Conservation (phyloP, 768 basidiomycete species). For the Phaeotremella fagi region DNA sequence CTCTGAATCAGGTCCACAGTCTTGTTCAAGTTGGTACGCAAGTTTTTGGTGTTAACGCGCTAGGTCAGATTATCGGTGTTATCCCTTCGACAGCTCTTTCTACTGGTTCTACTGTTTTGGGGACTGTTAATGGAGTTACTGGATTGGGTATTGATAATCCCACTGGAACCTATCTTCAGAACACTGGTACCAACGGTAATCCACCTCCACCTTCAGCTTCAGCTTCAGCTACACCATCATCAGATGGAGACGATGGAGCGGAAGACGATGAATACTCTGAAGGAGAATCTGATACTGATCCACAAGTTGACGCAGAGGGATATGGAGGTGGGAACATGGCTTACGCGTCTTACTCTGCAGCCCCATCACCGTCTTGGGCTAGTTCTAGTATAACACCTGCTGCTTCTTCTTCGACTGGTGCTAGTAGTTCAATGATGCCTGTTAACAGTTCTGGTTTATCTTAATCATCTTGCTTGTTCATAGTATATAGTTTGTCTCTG, state of each 20-base stretch:
- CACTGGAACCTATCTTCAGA: no score
- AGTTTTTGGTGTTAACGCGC: conserved; percentile 15
- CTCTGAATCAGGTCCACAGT: not conserved
- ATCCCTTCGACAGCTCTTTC: conserved; percentile 3
- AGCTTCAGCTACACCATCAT: no score
- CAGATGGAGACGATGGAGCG: not conserved
- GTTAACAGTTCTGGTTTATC: conserved; percentile 11
- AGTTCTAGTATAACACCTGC: no score
- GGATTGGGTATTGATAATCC: no score
- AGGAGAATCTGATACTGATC: not conserved
- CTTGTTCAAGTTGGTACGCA: not conserved
- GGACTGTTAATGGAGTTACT: not conserved
- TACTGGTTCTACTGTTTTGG: not conserved
- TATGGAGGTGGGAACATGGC: no score
- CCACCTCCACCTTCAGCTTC: no score
- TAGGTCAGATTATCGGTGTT: conserved; percentile 9
- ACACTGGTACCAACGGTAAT: no score
- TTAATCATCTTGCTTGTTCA: no score
- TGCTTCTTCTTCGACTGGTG: not conserved
- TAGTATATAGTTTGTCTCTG: no score
- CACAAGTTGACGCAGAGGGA: no score
- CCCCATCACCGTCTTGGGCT: no score
- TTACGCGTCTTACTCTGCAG: no score
- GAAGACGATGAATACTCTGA: not conserved
- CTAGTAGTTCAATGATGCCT: conserved; percentile 15